Evolutionary conservation across 106 monocot species (phyloP).

Genomic region (Apostasia ramifera): DNA sequence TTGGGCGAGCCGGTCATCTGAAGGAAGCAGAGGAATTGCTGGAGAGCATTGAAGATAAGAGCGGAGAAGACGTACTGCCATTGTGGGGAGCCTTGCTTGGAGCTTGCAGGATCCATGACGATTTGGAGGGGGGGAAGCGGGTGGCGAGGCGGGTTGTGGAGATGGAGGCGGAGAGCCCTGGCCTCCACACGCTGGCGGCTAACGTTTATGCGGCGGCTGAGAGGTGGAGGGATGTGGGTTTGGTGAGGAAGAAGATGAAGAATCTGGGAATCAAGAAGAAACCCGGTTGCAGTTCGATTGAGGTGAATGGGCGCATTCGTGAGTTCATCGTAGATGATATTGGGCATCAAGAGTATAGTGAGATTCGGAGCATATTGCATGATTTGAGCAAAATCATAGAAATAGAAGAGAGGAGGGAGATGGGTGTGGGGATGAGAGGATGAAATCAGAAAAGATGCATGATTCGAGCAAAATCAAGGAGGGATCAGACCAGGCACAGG

Average conservation of each 20-base stretch:
- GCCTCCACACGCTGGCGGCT: slow-evolving; percentile 21
- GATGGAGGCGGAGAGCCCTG: slow-evolving; percentile 13
- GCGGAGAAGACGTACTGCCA: slow-evolving; percentile 15
- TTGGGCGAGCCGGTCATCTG: slow-evolving; percentile 47
- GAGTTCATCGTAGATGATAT: slow-evolving; percentile 44
- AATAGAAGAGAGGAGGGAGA: neutral
- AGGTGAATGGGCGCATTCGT: slow-evolving; percentile 21
- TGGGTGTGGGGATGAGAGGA: too few relatives aligned
- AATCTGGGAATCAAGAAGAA: slow-evolving; percentile 34
- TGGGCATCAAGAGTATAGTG: slow-evolving; percentile 9
- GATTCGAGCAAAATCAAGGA: too few relatives aligned
- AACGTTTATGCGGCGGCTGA: slow-evolving; percentile 39
- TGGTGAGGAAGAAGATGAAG: slow-evolving; percentile 30
- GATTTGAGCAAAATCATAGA: slow-evolving; percentile 12
- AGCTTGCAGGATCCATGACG: slow-evolving; percentile 45
- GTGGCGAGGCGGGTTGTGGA: slow-evolving; percentile 8
- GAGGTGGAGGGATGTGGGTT: slow-evolving; percentile 30
- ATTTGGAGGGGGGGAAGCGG: slow-evolving; percentile 20
- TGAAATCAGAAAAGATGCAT: too few relatives aligned
- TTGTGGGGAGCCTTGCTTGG: slow-evolving; percentile 53
- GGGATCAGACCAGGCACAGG: too few relatives aligned
- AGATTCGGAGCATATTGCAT: slow-evolving; percentile 11
- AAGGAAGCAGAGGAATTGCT: slow-evolving; percentile 47
- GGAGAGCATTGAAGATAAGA: slow-evolving; percentile 8
- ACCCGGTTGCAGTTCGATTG: slow-evolving; percentile 45